Conservation (phyloP, 2,329 filamentous ascomycete species). For the Penicillium sp. region DNA sequence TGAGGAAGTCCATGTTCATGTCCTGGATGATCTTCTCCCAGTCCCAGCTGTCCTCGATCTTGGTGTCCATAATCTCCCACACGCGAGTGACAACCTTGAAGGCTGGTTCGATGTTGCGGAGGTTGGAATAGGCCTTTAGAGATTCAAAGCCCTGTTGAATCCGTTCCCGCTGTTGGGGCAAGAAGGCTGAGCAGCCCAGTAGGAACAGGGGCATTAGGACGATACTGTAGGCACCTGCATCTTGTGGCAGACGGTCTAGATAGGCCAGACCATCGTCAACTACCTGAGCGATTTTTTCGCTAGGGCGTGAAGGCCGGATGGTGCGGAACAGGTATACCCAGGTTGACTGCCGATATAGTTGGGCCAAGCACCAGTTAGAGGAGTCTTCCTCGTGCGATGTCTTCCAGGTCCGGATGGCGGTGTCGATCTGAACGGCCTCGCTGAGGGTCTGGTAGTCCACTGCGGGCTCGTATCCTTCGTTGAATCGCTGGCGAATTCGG, state of each 20-base stretch:
- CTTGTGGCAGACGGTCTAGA: constrained; percentile 55
- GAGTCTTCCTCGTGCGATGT: constrained; percentile 57
- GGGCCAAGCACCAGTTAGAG: constrained; percentile 56
- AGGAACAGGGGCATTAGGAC: constrained; percentile 63
- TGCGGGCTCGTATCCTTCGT: constrained; percentile 61
- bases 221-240: constrained; percentile 58
- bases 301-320: constrained; percentile 57
- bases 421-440: constrained; percentile 73
- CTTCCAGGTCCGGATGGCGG: constrained; percentile 71
- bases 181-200: constrained; percentile 61
- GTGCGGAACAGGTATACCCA: constrained; percentile 66
- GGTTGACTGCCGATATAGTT: constrained; percentile 62
- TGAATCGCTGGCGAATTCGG: constrained; percentile 68
- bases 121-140: constrained; percentile 55
- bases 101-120: constrained; percentile 60
- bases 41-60: constrained; percentile 60
- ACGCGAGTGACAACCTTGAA: constrained; percentile 57
- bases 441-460: constrained; percentile 74
- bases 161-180: constrained; percentile 54
- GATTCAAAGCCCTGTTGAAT: constrained; percentile 56
- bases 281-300: constrained; percentile 55
- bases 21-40: constrained; percentile 62
- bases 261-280: constrained; percentile 61
- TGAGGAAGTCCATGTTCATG: constrained; percentile 62
- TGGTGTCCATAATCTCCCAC: constrained; percentile 61